Percentiles rank a stretch among this genome's conserved stretches.
Conservation (phyloP, 805 yeast species). For the Blastobotrys parvus region DNA sequence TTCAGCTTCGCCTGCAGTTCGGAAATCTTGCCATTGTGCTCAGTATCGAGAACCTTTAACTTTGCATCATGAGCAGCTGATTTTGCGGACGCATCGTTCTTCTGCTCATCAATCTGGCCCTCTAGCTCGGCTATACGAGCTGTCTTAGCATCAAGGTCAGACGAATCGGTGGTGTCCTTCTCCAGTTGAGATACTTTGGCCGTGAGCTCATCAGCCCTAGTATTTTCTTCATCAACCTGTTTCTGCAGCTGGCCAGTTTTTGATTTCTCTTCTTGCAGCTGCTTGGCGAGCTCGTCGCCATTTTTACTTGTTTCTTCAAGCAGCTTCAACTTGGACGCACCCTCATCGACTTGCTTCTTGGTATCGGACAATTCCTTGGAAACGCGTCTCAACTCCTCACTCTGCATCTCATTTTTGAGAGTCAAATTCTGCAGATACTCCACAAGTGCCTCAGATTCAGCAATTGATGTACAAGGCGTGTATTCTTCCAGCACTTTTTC, state of each 20-base stretch:
- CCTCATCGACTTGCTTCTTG: conserved; percentile 1
- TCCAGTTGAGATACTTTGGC: not conserved
- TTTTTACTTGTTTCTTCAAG: conserved; percentile 9
- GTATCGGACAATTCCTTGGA: conserved; percentile 14
- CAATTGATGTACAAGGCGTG: conserved; percentile 71
- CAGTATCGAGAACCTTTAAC: not conserved
- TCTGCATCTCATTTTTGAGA: conserved; percentile 51
- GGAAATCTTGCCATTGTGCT: not conserved
- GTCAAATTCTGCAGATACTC: conserved; percentile 60
- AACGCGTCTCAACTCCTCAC: conserved; percentile 53
- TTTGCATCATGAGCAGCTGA: no score
- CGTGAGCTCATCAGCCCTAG: not conserved
- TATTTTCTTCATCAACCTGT: not conserved
- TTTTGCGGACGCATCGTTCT: not conserved
- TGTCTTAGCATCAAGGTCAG: not conserved
- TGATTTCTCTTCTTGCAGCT: conserved; percentile 2
- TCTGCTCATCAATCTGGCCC: not conserved
- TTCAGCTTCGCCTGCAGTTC: conserved; percentile 4
- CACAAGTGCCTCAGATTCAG: conserved; percentile 61
- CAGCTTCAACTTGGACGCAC: conserved; percentile 2
- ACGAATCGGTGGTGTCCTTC: not conserved
- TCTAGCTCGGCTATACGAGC: not conserved
- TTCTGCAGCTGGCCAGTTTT: not conserved
- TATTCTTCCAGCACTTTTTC: conserved; percentile 66
- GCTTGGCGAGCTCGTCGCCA: not conserved